Evolutionary conservation across 768 basidiomycete species (phyloP).

Genomic region (Strobilomyces echinocephalus): DNA sequence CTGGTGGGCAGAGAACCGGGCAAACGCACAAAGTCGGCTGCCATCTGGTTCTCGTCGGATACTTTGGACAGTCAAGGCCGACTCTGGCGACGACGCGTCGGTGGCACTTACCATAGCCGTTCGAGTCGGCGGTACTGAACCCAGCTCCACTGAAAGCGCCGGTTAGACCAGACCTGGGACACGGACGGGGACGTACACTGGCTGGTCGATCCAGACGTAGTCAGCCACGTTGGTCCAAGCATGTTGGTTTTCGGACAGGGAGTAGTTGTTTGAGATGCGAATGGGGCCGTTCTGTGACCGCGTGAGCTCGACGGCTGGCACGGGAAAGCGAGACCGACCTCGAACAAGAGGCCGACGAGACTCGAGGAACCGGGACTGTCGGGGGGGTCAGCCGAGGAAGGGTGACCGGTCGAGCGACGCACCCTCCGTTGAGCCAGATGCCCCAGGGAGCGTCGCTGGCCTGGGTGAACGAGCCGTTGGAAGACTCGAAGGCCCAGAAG

Average conservation of each 20-base stretch:
- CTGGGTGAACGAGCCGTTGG: slow-evolving; percentile 50
- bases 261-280: slow-evolving; percentile 48
- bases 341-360: slow-evolving; percentile 57
- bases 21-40: slow-evolving; percentile 41
- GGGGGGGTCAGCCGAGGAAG: neutral
- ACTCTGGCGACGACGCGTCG: neutral
- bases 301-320: neutral
- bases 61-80: slow-evolving; percentile 29
- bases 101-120: slow-evolving; percentile 51
- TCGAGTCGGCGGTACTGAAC: slow-evolving; percentile 57
- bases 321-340: slow-evolving; percentile 36
- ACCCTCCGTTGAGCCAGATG: slow-evolving; percentile 75
- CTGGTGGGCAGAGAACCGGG: neutral
- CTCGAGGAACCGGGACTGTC: slow-evolving; percentile 66
- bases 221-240: slow-evolving; percentile 61
- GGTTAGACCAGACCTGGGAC: neutral
- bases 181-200: slow-evolving; percentile 39
- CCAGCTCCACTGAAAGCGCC: slow-evolving; percentile 46
- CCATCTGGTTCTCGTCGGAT: slow-evolving; percentile 63
- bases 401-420: slow-evolving; percentile 16
- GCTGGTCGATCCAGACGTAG: slow-evolving; percentile 72
- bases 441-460: slow-evolving; percentile 54
- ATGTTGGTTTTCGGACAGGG: slow-evolving; percentile 45
- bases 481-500: slow-evolving; percentile 60
- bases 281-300: slow-evolving; percentile 64